Evolutionary conservation across 148 eudicot species (phyloP).

Genomic region (Arbutus unedo): DNA sequence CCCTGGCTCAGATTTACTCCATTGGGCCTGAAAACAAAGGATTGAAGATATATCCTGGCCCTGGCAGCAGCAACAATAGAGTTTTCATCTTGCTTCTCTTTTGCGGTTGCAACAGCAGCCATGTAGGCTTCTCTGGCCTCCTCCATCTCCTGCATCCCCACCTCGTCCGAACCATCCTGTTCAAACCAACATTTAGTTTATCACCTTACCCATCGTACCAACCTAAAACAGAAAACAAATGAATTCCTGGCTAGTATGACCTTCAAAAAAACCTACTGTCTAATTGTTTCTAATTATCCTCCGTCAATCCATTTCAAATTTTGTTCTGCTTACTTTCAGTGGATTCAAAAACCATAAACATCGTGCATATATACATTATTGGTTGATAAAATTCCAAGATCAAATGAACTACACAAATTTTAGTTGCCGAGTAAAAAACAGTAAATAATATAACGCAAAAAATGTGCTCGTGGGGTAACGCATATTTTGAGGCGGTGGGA

Average conservation of each 20-base stretch:
- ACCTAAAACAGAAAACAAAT: background rate
- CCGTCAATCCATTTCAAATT: background rate
- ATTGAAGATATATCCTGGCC: constrained; percentile 66
- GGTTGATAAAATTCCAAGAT: background rate
- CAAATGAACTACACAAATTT: background rate
- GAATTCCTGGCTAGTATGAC: background rate
- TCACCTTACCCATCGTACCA: background rate
- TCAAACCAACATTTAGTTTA: constrained; percentile 5
- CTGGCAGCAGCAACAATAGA: constrained; percentile 62
- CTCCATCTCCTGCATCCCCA: constrained; percentile 60
- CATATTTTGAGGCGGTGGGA: background rate
- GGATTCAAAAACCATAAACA: background rate
- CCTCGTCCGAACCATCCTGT: constrained; percentile 58
- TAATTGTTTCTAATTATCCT: background rate
- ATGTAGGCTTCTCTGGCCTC: constrained; percentile 66
- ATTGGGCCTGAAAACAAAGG: constrained; percentile 39
- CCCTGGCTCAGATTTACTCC: constrained; percentile 12
- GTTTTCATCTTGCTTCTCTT: constrained; percentile 73
- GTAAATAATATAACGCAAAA: background rate
- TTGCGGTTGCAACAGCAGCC: constrained; percentile 65
- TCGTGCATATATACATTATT: background rate
- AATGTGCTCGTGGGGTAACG: background rate
- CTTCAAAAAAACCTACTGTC: background rate
- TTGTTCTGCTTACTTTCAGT: background rate
- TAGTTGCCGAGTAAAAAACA: background rate